Percentiles rank a stretch among this genome's conserved stretches.
These are phyloP conservation scores for Aspergillus hancockii DNA, from an alignment of 495 filamentous ascomycete species.

Conservation along the genomic window DNA sequence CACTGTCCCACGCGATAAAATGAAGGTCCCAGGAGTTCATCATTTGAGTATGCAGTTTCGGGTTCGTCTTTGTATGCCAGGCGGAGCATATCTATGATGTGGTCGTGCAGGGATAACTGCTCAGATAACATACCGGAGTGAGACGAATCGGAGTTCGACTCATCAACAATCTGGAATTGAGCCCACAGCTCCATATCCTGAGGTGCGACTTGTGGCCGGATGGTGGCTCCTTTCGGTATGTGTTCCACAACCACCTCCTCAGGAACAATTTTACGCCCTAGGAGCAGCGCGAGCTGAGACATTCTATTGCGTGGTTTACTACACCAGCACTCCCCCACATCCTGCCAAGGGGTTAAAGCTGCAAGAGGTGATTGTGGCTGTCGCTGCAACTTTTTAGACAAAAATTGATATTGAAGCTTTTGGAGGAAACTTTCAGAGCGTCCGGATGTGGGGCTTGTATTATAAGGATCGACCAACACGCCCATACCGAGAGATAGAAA, in stretches of 20 bases:
- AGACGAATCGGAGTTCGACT: conserved; percentile 3
- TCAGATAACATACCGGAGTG: conserved; percentile 6
- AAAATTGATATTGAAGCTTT: conserved; percentile 4
- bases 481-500: conserved; percentile 37
- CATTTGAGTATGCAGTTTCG: conserved; percentile 34
- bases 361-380: conserved; percentile 26
- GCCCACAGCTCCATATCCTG: conserved; percentile 51
- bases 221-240: conserved; percentile 35
- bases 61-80: conserved; percentile 29
- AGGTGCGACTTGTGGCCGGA: conserved; percentile 39
- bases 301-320: conserved; percentile 36
- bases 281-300: conserved; percentile 39
- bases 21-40: conserved; percentile 31
- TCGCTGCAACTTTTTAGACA: conserved; percentile 2
- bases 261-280: conserved; percentile 40
- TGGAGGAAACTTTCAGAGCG: conserved; percentile 11
- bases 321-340: conserved; percentile 53
- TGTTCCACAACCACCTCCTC: conserved; percentile 52
- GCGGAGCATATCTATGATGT: conserved; percentile 35
- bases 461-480: conserved; percentile 37
- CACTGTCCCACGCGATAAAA: conserved; percentile 49
- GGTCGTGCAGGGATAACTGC: conserved; percentile 27
- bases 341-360: conserved; percentile 44
- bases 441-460: conserved; percentile 34
- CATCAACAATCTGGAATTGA: conserved; percentile 26